Evolutionary conservation across 176 grass and related monocot genomes (phyloP), one percentile per base, ranked within the genome.

Genomic region (Hordeum marinum): DNA sequence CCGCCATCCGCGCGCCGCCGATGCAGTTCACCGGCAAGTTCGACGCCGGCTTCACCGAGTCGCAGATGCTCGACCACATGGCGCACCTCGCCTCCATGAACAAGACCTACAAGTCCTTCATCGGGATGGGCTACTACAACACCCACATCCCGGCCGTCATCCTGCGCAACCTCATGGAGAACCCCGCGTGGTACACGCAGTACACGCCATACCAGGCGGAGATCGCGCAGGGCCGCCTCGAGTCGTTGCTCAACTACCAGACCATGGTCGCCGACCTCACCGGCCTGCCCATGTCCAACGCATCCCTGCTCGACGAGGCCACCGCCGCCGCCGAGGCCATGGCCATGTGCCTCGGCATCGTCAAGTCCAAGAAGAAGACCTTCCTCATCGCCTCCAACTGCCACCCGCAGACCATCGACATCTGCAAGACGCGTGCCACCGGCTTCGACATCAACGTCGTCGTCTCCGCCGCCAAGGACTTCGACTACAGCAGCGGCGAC

Each of bases 151-250:
- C 96, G 4, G 65, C 34, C 0, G 94, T 95, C 32, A 91, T 99
- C 21, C 87, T 99, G 40, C 92, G 97, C 74, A 99, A 99, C 70
- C 86, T 99, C 85, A 96, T 99, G 97, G 97, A 99, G 86, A 99
- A 96, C 88, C 97, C 97, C 20, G 97, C 85, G 2, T 99, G 97
- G 97, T 99, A 99, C 92, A 99, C 97, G 12, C 97, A 99, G 84
- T 99, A 99, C 93, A 99, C 94, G 14, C 97, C 97, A 45, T 99
- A 99, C 90, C 97, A 99, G 87, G 97, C 97, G 4, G 97, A 99
- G 91, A 99, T 99, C 87, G 97, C 97, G 43, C 97, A 99, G 83
- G 97, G 97, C 60, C 90, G 97, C 0, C 92, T 99, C 72, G 97
- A 99, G 83, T 99, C 97, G 68, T 83, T 99, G 87, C 97, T 99